Evolutionary conservation across 2,329 filamentous ascomycete genomes (phyloP), one percentile per base, ranked within the genome.

Genomic region (Pestalotiopsis sp.): DNA sequence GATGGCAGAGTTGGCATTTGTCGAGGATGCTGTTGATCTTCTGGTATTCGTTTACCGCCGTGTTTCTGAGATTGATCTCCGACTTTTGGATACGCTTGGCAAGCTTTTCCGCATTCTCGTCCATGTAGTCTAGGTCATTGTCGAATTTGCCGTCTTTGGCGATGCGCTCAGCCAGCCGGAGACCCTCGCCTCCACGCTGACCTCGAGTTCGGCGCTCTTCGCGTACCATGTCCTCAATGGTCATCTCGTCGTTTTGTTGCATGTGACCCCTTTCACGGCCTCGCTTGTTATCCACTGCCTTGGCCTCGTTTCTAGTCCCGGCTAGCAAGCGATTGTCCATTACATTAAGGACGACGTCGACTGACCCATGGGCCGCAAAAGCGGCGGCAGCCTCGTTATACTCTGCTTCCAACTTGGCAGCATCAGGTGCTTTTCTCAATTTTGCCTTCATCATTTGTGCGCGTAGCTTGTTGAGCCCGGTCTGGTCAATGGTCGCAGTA

Each of bases 381-480:
- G 86, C 84, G 2, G 91, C 88, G 17, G 92, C 86, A 0, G 94
- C 94, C 41, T 87, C 85, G 73, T 94, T 93, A 82, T 97, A 99
- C 73, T 96, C 91, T 23, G 88, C 88, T 78, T 99, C 94, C 1
- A 99, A 87, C 72, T 91, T 87, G 2, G 88, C 88, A 1, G 90
- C 92, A 72, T 97, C 90, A 0, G 93, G 88, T 0, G 93, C 90
- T 17, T 91, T 91, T 70, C 91, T 92, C 61, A 99, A 83, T 77
- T 97, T 97, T 4, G 96, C 96, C 78, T 97, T 98, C 92, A 99
- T 95, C 85, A 98, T 91, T 76, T 96, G 92, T 0, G 96, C 96
- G 72, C 95, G 95, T 64, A 99, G 87, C 70, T 93, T 91, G 80
- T 99, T 99, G 67, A 99, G 84, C 0, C 91, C 85, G 0, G 93